Evolutionary conservation across 495 filamentous ascomycete species (phyloP), one percentile per base, ranked within the genome.

Genomic region (Articulospora tetracladia): DNA sequence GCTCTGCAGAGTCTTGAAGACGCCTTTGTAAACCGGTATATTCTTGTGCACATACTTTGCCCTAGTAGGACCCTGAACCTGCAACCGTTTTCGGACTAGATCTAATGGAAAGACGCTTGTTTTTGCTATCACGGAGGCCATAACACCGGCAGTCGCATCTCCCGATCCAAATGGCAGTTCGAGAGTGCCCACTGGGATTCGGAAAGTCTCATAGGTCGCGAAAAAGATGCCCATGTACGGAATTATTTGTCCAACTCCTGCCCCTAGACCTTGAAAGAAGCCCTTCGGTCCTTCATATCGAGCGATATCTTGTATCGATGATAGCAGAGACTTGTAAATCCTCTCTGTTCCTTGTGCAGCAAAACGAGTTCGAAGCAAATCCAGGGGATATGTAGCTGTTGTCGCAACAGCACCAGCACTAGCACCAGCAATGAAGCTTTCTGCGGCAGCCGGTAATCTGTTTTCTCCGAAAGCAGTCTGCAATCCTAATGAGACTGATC

Each of bases 211-310:
- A 76, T 98, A 98, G 46, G 83, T 80, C 34, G 89, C 83, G 75
- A 98, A 98, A 75, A 98, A 98, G 3, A 95, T 70, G 1, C 95
- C 95, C 93, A 98, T 98, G 70, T 93, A 93, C 3, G 94, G 94
- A 20, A 97, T 84, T 36, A 98, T 90, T 74, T 97, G 93, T 17
- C 75, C 85, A 23, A 98, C 77, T 0, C 84, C 91, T 0, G 94
- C 91, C 0, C 80, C 80, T 25, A 94, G 76, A 0, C 94, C 94
- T 36, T 90, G 89, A 73, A 93, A 98, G 73, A 95, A 97, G 0
- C 94, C 94, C 12, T 68, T 63, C 0, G 73, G 23, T 0, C 94
- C 94, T 74, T 98, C 94, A 48, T 87, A 74, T 1, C 74, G 77
- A n/a, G 72, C 72, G 62, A 98, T 98, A 27, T 93, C 84, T 1